A percentile compares a stretch with the other conserved stretches of the same genome.
Conservation (phyloP, 345 rosid species). For the Punica granatum region DNA sequence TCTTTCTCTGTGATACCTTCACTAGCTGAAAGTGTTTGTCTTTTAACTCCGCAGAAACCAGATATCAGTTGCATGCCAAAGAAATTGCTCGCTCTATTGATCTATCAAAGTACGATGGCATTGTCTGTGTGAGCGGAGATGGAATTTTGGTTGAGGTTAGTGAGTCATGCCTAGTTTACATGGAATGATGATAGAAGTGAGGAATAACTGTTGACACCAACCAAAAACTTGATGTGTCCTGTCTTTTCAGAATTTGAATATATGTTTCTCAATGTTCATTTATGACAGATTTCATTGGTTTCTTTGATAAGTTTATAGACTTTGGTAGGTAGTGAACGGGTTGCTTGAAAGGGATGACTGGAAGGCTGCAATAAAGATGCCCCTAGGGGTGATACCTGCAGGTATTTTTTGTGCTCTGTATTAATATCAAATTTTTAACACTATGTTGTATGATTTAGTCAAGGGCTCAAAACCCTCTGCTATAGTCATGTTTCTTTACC, state of each 20-base stretch:
- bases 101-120: constrained; percentile 60
- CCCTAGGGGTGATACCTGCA: constrained; percentile 85
- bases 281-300: not conserved
- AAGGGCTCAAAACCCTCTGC: not conserved
- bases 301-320: constrained; percentile 21
- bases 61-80: constrained; percentile 72
- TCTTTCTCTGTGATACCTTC: not conserved
- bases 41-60: constrained; percentile 15
- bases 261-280: not conserved
- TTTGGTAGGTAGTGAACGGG: constrained; percentile 96
- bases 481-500: not conserved
- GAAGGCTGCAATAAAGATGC: constrained; percentile 64
- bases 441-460: not conserved
- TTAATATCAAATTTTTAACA: not conserved
- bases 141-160: constrained; percentile 92
- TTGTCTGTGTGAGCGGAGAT: constrained; percentile 95
- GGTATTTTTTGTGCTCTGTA: constrained; percentile 33
- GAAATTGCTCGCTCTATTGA: constrained; percentile 52
- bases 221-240: not conserved
- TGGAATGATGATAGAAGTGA: constrained; percentile 3
- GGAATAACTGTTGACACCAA: not conserved
- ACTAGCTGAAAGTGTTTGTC: not conserved
- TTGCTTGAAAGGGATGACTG: constrained; percentile 87
- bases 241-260: not conserved
- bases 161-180: not conserved